These are phyloP conservation scores for Phytopythium litorale DNA, from an alignment of 352 stramenopile species.

Conservation along the genomic window DNA sequence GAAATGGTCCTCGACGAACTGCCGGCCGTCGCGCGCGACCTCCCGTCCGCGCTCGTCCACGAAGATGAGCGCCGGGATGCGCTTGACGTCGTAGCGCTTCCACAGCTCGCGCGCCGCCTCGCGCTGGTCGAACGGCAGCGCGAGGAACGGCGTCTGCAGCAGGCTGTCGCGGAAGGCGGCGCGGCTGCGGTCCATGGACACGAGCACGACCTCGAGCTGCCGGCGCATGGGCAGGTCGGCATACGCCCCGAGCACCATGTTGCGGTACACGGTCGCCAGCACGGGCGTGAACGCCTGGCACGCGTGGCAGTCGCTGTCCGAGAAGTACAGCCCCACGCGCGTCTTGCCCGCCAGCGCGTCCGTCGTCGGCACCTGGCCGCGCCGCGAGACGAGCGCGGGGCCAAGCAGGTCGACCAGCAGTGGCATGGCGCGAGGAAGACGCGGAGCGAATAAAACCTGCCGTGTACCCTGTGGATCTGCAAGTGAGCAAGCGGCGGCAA, in stretches of 20 bases:
- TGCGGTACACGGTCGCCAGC: conserved; percentile 54
- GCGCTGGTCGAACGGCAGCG: conserved; percentile 45
- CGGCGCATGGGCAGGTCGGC: conserved; percentile 49
- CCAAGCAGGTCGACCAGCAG: conserved; percentile 59
- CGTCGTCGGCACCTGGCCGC: conserved; percentile 41
- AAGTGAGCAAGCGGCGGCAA: background rate
- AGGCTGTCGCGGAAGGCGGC: conserved; percentile 54
- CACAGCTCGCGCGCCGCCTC: conserved; percentile 52
- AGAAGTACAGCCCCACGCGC: conserved; percentile 65
- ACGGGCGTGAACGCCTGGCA: conserved; percentile 65
- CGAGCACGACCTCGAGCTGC: conserved; percentile 55
- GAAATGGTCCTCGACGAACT: conserved; percentile 60
- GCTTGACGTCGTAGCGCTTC: conserved; percentile 69
- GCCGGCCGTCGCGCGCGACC: conserved; percentile 57
- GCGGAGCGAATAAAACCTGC: background rate
- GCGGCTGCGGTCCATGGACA: conserved; percentile 53
- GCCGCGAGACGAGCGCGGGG: conserved; percentile 41
- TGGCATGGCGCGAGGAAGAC: conserved; percentile 20
- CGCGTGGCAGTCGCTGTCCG: conserved; percentile 47
- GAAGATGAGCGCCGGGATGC: conserved; percentile 65
- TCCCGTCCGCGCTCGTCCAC: conserved; percentile 57
- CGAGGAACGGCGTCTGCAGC: conserved; percentile 57
- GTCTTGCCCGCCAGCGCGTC: conserved; percentile 52
- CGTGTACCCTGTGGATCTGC: background rate
- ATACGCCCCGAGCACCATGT: conserved; percentile 63